Evolutionary conservation across 139 green algal genomes (phyloP).

Genomic region (Pedinophyceae sp.): DNA sequence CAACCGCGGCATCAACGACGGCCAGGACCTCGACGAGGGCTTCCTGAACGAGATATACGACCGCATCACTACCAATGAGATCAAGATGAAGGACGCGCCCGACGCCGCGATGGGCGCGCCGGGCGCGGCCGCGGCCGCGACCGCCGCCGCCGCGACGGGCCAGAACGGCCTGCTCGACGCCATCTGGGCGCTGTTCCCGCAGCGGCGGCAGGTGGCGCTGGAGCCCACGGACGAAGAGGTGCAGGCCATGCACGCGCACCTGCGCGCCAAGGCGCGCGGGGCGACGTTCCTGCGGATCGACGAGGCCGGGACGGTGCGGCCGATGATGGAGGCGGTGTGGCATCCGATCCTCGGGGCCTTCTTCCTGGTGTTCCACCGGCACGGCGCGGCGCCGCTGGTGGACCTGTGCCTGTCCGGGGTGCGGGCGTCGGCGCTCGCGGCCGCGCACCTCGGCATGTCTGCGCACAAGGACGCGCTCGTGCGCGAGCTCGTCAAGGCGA

Average conservation of each 20-base stretch:
- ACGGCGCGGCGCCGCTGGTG: conserved; percentile 37
- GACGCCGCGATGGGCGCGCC: conserved; percentile 12
- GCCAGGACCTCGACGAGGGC: conserved; percentile 64
- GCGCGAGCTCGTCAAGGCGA: conserved; percentile 58
- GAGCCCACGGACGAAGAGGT: neutral
- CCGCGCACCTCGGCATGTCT: conserved; percentile 55
- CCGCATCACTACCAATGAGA: conserved; percentile 87
- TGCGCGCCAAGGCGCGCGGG: conserved; percentile 49
- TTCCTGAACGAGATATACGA: conserved; percentile 87
- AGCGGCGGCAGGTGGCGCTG: no score
- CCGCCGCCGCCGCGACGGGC: neutral
- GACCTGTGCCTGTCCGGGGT: conserved; percentile 58
- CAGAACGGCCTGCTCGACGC: no score
- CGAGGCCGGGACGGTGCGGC: conserved; percentile 49
- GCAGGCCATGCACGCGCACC: conserved; percentile 45
- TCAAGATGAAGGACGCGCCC: conserved; percentile 76
- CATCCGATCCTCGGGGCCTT: conserved; percentile 83
- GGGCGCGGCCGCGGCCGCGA: conserved; percentile 6
- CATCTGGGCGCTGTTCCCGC: no score
- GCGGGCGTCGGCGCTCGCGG: conserved; percentile 35
- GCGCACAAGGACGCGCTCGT: conserved; percentile 79
- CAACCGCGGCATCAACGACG: conserved; percentile 97
- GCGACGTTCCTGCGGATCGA: conserved; percentile 55
- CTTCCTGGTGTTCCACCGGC: conserved; percentile 66
- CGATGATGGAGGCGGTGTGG: conserved; percentile 90